A percentile compares a stretch with the other conserved stretches of the same genome.
Evolutionary conservation across 208 protist species (phyloP).

Genomic region (Leishmania turanica): DNA sequence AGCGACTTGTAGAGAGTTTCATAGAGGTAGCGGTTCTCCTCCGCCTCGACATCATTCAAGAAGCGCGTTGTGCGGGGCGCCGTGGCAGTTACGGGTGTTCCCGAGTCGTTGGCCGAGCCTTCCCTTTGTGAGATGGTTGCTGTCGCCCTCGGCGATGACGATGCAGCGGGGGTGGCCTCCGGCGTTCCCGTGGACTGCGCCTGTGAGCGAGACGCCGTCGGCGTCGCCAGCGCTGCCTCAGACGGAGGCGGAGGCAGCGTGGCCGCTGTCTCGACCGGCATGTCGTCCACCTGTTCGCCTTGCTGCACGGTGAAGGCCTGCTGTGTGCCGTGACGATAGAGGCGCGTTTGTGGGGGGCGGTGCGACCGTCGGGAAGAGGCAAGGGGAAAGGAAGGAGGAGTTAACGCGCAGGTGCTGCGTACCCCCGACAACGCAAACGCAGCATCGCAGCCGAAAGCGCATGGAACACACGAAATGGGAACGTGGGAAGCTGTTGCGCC

Average conservation of each 20-base stretch:
- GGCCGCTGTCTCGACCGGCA: not conserved
- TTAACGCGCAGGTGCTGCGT: not conserved
- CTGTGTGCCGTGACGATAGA: not conserved
- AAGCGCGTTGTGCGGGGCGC: constrained; percentile 33
- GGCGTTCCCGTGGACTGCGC: not conserved
- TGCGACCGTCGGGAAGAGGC: not conserved
- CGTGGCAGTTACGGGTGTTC: not conserved
- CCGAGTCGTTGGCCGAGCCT: not conserved
- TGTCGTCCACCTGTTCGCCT: not conserved
- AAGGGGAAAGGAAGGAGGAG: not conserved
- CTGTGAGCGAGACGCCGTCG: not conserved
- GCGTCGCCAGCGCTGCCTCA: not conserved
- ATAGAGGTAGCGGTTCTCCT: constrained; percentile 69
- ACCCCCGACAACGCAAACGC: not conserved
- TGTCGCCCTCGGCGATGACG: not conserved
- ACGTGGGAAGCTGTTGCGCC: not conserved
- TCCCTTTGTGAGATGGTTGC: not conserved
- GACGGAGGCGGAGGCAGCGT: not conserved
- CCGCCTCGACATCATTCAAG: constrained; percentile 61
- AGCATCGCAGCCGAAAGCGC: not conserved
- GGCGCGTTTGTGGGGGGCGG: not conserved
- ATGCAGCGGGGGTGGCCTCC: not conserved
- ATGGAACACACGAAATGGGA: not conserved
- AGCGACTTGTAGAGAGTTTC: constrained; percentile 66
- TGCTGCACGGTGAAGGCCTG: not conserved